phyloP scores from a whole-genome alignment of 2,329 filamentous ascomycete genomes.

The Colletotrichum sp. region DNA sequence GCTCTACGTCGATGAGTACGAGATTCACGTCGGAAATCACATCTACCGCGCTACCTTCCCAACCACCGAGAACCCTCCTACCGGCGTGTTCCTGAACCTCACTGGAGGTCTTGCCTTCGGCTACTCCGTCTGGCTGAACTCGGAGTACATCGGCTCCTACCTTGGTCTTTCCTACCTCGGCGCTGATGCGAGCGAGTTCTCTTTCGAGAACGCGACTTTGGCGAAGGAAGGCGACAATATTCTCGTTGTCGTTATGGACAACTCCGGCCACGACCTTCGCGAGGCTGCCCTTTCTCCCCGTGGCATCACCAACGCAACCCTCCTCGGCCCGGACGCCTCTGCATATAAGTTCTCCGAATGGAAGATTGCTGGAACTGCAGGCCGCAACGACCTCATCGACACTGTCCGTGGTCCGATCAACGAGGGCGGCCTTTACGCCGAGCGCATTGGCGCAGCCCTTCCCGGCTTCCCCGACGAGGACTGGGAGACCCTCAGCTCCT shows the following conservation, averaged over 20 bases:
- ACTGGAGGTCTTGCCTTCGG: slow-evolving; percentile 61
- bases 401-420: slow-evolving; percentile 59
- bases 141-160: slow-evolving; percentile 58
- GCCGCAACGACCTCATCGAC: slow-evolving; percentile 55
- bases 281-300: slow-evolving; percentile 50
- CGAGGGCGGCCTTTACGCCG: slow-evolving; percentile 62
- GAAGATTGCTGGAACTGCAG: slow-evolving; percentile 63
- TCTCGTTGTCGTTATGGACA: slow-evolving; percentile 61
- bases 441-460: slow-evolving; percentile 63
- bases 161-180: slow-evolving; percentile 50
- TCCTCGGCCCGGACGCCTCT: slow-evolving; percentile 38
- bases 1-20: slow-evolving; percentile 62
- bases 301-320: slow-evolving; percentile 57
- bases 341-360: slow-evolving; percentile 52
- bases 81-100: slow-evolving; percentile 52
- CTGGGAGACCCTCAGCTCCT: slow-evolving; percentile 39
- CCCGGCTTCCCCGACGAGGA: slow-evolving; percentile 55
- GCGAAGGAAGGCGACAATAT: slow-evolving; percentile 44
- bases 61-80: slow-evolving; percentile 37
- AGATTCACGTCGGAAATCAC: slow-evolving; percentile 57
- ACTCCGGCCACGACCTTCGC: slow-evolving; percentile 63
- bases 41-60: slow-evolving; percentile 59
- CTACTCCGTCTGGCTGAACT: slow-evolving; percentile 63
- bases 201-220: slow-evolving; percentile 54
- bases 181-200: slow-evolving; percentile 43